Conservation (phyloP, 495 filamentous ascomycete species). For the Daldinia caldariorum region DNA sequence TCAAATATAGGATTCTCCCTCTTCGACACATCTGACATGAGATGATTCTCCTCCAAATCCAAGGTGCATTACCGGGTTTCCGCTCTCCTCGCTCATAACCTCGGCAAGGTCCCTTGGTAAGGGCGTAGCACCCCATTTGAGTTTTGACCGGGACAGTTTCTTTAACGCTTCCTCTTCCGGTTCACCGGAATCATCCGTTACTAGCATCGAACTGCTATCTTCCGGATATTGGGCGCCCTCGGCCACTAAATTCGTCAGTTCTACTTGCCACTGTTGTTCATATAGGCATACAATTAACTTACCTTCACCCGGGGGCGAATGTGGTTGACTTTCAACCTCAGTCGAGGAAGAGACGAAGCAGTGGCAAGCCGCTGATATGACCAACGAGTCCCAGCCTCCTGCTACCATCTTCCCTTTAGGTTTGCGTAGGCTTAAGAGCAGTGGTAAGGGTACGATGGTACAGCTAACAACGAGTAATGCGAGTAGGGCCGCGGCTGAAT, state of each 20-base stretch:
- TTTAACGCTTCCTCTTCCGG: neutral
- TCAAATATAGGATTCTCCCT: slow-evolving; percentile 24
- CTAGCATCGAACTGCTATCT: neutral
- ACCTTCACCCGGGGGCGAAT: neutral
- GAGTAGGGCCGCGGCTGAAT: neutral
- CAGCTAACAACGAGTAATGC: neutral
- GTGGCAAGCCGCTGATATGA: neutral
- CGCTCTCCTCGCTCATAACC: neutral
- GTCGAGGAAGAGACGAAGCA: neutral
- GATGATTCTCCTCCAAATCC: slow-evolving; percentile 14
- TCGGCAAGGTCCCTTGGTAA: neutral
- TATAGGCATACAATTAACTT: neutral
- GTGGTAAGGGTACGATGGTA: neutral
- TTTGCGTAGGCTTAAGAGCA: neutral
- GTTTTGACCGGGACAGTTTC: neutral
- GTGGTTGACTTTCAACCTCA: neutral
- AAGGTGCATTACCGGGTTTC: slow-evolving; percentile 10
- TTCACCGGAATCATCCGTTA: neutral
- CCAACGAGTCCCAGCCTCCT: neutral
- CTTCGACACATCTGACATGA: slow-evolving; percentile 5
- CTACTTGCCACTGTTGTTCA: neutral
- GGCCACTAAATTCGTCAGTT: neutral
- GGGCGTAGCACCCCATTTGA: neutral
- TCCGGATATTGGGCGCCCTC: neutral
- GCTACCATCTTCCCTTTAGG: neutral